Base-by-base conservation (phyloP, 495 filamentous ascomycete genomes). In the Neurospora sp. region DNA sequence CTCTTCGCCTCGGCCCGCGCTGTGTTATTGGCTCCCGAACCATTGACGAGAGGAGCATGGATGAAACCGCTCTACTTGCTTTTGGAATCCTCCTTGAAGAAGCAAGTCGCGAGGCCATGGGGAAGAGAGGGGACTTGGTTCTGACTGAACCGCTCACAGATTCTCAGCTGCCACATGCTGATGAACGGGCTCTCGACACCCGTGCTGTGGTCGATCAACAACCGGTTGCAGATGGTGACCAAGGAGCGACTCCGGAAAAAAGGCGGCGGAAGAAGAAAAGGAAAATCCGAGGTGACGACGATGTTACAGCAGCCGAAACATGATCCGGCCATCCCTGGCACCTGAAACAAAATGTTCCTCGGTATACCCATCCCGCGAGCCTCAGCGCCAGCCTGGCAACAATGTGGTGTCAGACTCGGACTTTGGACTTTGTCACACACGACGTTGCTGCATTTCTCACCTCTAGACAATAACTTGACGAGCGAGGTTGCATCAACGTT, bases 61-160 rank as follows among this genome's bases (percentile, higher is more conserved):
- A 97, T 77, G 94, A 94, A 81, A 95, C 92, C 9, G 93, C 93
- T 1, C 79, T 97, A 70, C 83, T 97, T 72, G 92, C 92, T 0
- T 82, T 96, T 80, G 94, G 93, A 0, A 89, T 97, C 35, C 76
- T 97, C 71, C 80, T 97, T 41, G 94, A 97, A 81, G 94, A 97
- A 78, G 85, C 90, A 71, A 83, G 87, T 5, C 84, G 83, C 20
- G 87, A 91, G 59, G 81, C 81, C 0, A 82, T 97, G 14, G 93
- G 92, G 1, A 83, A 87, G 40, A 91, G 85, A 1, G 94, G 93
- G 4, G 90, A 96, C 80, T 74, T 94, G 71, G 93, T 89, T 0
- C 90, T 96, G 53, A 87, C 90, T 2, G 93, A 96, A 79, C 88
- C 85, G 6, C 84, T 84, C 78, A 82, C 81, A 71, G 59, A 75